Evolutionary conservation across 2,329 filamentous ascomycete genomes (phyloP), one percentile per base, ranked within the genome.

Genomic region (Talaromyces sp.): DNA sequence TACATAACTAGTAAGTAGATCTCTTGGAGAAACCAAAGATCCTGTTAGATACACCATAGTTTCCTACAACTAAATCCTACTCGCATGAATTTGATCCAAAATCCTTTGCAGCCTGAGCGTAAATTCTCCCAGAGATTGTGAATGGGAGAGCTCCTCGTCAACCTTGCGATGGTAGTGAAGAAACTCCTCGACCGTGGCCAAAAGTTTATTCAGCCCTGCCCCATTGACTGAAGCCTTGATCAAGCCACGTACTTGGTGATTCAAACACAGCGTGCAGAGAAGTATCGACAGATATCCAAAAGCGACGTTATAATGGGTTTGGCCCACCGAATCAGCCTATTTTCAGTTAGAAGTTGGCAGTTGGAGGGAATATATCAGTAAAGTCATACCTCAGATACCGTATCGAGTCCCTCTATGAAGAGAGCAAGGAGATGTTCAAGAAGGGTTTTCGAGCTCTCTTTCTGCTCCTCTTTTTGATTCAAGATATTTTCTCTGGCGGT

Each of bases 261-360:
- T 79, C 29, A 95, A 79, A 66, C 87, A 92, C 26, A 97, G 78
- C 65, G 92, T 95, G 19, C 91, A 91, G 2, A 98, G 81, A 6
- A 96, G 80, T 14, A 97, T 87, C 0, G 91, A 87, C 26, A 97
- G 81, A 71, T 96, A 97, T 17, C 91, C 93, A 71, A 93, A 86
- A 1, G 89, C 88, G 29, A 98, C 91, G 66, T 93, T 91, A 56
- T 89, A 82, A 62, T 89, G 87, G 27, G 87, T 88, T 70, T 93
- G 90, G 69, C 91, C 75, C 61, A 84, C 76, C 6, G 81, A 83
- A 63, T 81, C 73, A 59, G 81, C 82, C 80, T 84, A 58, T 6
- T 49, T 55, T 14, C 32, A 19, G 53, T 62, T 59, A 68, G 63
- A 14, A 59, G 7, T 49, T 55, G 14, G 14, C 29, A 31, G 31